Evolutionary conservation across 805 yeast genomes (phyloP).

Genomic region (Pichia membranifaciens): DNA sequence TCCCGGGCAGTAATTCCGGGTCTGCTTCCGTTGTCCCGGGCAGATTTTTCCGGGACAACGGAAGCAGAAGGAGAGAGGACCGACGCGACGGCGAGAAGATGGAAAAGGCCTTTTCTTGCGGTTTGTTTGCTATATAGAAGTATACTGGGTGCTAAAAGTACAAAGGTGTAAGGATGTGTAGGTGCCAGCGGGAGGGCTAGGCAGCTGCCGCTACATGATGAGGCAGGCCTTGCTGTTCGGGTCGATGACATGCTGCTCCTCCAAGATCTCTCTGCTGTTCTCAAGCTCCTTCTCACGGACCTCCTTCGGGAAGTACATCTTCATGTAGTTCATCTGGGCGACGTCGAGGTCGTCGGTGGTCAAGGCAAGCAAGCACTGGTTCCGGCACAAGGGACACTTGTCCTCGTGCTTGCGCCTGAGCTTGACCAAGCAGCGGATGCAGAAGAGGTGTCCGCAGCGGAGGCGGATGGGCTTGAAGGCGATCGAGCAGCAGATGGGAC

Average conservation of each 20-base stretch:
- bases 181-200: too few relatives aligned
- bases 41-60: too few relatives aligned
- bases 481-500: conserved; percentile 66
- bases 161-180: too few relatives aligned
- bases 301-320: conserved; percentile 59
- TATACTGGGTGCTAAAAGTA: too few relatives aligned
- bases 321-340: conserved; percentile 46
- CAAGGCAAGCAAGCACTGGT: conserved; percentile 49
- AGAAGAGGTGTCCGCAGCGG: conserved; percentile 61
- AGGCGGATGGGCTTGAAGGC: conserved; percentile 69
- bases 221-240: conserved; percentile 26
- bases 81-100: too few relatives aligned
- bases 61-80: too few relatives aligned
- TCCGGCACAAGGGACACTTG: conserved; percentile 65
- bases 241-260: conserved; percentile 29
- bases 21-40: too few relatives aligned
- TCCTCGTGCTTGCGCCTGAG: conserved; percentile 52
- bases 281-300: conserved; percentile 56
- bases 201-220: conserved; percentile 17
- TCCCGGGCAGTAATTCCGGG: too few relatives aligned
- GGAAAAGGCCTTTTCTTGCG: too few relatives aligned
- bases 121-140: too few relatives aligned
- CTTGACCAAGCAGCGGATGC: conserved; percentile 67
- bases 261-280: conserved; percentile 42
- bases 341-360: conserved; percentile 55